Evolutionary conservation across 306 rosid species (phyloP), one percentile per base, ranked within the genome.

Genomic region (Luffa aegyptiaca): DNA sequence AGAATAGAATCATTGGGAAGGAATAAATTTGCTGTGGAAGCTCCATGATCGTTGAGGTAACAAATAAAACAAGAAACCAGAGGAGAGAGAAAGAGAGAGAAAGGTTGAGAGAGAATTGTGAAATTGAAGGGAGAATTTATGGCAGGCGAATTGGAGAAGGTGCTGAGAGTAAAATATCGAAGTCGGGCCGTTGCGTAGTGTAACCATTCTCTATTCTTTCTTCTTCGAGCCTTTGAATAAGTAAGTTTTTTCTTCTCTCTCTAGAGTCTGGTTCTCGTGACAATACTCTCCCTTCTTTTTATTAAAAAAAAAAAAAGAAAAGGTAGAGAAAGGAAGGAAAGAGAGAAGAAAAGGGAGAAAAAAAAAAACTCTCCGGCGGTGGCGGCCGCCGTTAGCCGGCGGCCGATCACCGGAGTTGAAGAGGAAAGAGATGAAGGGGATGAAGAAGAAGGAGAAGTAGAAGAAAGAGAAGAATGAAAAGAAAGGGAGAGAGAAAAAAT

Each of bases 151-250:
- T 26, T 2, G 39, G 53, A 18, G 71, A 44, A 39, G 11, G 66
- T 9, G 36, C 71, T 10, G 8, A 13, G 48, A 72, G 83, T 85
- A 44, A 73, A 78, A 84, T 69, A 81, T 72, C 95, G 75, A 86
- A 81, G 90, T 87, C 98, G 97, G 82, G 97, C 81, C 96, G 97
- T 94, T 97, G 97, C 97, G 82, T 91, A 91, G 61, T 56, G 44
- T 21, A 85, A 61, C 86, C 86, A 94, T 88, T 92, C 92, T 90
- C 77, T 41, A 21, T 21, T 45, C 10, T 70, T 44, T n/a, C 55
- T n/a, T n/a, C n/a, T 44, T 70, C 18, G 14, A 44, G 4, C 1
- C 51, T 74, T 33, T 52, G 31, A 21, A 74, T 33, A 51, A 51
- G 3, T 62, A 72, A 26, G 1, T 1, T 33, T 18, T 42, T 70